phyloP scores from a whole-genome alignment of 768 basidiomycete genomes.

The Boletus subparvulus region DNA sequence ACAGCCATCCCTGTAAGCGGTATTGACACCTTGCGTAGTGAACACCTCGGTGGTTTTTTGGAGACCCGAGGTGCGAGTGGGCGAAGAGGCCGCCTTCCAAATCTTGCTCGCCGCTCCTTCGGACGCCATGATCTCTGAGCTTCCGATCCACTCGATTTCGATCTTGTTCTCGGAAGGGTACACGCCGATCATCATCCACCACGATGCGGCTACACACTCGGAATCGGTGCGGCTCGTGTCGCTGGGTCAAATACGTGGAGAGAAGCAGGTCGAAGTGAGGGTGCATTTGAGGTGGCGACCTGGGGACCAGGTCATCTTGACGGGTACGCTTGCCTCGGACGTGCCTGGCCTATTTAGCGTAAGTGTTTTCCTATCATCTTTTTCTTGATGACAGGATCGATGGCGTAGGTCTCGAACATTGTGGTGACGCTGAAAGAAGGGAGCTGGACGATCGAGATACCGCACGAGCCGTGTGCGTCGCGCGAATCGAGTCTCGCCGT shows the following conservation, averaged over 20 bases:
- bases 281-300: conserved; percentile 59
- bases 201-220: conserved; percentile 29
- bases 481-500: conserved; percentile 32
- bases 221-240: conserved; percentile 32
- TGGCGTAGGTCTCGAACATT: conserved; percentile 42
- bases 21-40: conserved; percentile 44
- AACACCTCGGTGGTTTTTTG: conserved; percentile 70
- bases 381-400: background rate
- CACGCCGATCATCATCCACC: conserved; percentile 52
- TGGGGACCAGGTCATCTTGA: conserved; percentile 54
- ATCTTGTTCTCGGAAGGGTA: conserved; percentile 57
- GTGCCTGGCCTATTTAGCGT: conserved; percentile 56
- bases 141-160: conserved; percentile 61
- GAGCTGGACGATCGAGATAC: conserved; percentile 67
- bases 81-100: conserved; percentile 71
- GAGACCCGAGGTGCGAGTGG: conserved; percentile 58
- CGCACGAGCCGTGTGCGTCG: conserved; percentile 44
- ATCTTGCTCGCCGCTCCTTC: conserved; percentile 57
- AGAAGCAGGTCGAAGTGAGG: conserved; percentile 22
- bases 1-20: background rate
- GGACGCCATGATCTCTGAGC: conserved; percentile 45
- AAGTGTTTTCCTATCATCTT: conserved; percentile 17
- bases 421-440: conserved; percentile 56
- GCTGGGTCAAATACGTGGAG: conserved; percentile 48
- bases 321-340: conserved; percentile 56